A percentile compares a stretch with the other conserved stretches of the same genome.
phyloP scores from a whole-genome alignment of 176 grass and related monocot genomes.

The Hsuehochloa calcarea region DNA sequence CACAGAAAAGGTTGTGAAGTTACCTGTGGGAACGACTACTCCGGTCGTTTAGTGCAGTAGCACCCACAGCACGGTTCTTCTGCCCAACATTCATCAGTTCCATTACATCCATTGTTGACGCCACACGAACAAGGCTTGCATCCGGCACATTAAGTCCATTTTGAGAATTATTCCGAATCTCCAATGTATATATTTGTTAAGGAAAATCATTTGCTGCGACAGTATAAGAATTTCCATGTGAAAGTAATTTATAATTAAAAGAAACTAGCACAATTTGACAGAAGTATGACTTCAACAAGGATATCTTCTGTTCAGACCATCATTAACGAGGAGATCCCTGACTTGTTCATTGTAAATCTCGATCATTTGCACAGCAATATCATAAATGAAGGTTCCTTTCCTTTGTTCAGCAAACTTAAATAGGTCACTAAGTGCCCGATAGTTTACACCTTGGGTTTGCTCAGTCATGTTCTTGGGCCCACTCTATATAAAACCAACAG shows the following conservation, averaged over 20 bases:
- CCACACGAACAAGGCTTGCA: slow-evolving; percentile 77
- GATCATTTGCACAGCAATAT: slow-evolving; percentile 98
- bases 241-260: slow-evolving; percentile 20
- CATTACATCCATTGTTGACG: slow-evolving; percentile 81
- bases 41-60: slow-evolving; percentile 91
- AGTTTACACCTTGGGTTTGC: slow-evolving; percentile 91
- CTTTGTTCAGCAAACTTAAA: slow-evolving; percentile 93
- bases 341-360: slow-evolving; percentile 99
- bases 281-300: slow-evolving; percentile 48
- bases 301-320: slow-evolving; percentile 98
- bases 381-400: slow-evolving; percentile 77
- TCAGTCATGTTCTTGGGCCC: slow-evolving; percentile 88
- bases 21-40: slow-evolving; percentile 99
- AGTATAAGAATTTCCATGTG: slow-evolving; percentile 12
- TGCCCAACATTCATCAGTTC: slow-evolving; percentile 93
- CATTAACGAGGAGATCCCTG: slow-evolving; percentile 82
- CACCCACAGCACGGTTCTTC: slow-evolving; percentile 86
- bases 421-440: slow-evolving; percentile 83
- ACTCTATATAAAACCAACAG: slow-evolving; percentile 61
- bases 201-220: slow-evolving; percentile 29
- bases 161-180: slow-evolving; percentile 95
- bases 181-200: slow-evolving; percentile 79
- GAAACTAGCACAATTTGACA: slow-evolving; percentile 26
- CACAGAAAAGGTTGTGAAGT: not conserved
- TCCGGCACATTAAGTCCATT: slow-evolving; percentile 94